Base-by-base conservation (phyloP, 1,284 basidiomycete genomes). In the Pascua guehoae region DNA sequence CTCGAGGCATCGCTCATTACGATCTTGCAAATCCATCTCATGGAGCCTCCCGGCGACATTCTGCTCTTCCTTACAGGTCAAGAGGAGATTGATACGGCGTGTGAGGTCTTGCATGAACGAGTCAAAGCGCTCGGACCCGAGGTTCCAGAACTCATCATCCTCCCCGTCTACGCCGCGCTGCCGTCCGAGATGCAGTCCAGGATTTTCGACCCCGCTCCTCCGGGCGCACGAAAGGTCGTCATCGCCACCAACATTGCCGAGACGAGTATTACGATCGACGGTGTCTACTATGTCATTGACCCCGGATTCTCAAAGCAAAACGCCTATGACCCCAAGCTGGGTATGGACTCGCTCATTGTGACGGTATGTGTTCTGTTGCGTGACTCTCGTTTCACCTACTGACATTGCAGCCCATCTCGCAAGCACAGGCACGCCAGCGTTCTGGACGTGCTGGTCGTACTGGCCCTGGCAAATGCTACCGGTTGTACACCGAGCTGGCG, bases 241-340 rank as follows among this genome's bases (percentile, higher is more conserved):
- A 88, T 99, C 63, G 95, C 96, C 5, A 99, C 96, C 38, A 99
- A 98, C 78, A 95, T 98, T 58, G 96, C 96, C 9, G 96, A 99
- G 80, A 98, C 96, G 10, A 93, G 89, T 79, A 83, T 98, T 72
- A 98, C 96, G 12, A 98, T 98, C 70, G 92, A 95, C 49, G 95
- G 94, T 38, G 94, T 99, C 71, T 98, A 97, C 82, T 99, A 98
- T 69, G 95, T 99, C 63, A 87, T 98, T 65, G 96, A 99, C 73
- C 95, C 96, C 2, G 96, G 96, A 10, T 98, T 98, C 78, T 89
- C 93, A 40, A 99, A 99, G 78, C 96, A 98, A 76, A 98, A 98
- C 71, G 95, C 93, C 1, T 98, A 97, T 76, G 95, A 99, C 74
- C 93, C 96, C 17, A 84, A 91, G 51, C 80, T 98, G 60, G 96